Evolutionary conservation across 345 rosid genomes (phyloP), one percentile per base, ranked within the genome.

Genomic region (Euphorbia peplus): DNA sequence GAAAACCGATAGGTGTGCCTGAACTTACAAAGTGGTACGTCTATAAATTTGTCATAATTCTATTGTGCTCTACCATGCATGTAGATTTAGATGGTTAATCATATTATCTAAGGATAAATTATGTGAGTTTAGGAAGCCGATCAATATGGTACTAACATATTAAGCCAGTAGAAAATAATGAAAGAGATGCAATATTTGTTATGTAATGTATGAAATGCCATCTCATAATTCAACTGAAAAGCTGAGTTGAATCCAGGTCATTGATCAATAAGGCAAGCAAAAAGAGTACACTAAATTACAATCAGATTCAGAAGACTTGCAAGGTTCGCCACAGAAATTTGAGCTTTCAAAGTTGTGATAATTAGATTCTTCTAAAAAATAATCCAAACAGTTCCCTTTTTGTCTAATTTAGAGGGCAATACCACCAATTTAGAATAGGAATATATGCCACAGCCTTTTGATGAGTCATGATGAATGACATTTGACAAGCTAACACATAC

Each of bases 241-340:
- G 9, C 42, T 51, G 76, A 82, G 81, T 84, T 80, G 85, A 76
- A 68, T 88, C 87, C 95, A 80, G 77, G 90, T 87, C 92, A 88
- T 77, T 70, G 39, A 75, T 78, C 88, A 84, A n/a, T n/a, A n/a
- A n/a, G n/a, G n/a, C n/a, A n/a, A n/a, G n/a, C n/a, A n/a, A n/a
- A n/a, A n/a, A n/a, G n/a, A n/a, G n/a, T n/a, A n/a, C n/a, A n/a
- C n/a, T 72, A 89, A 81, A 67, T 68, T 70, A 56, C 58, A 26
- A 57, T 75, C 82, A 72, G 76, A 78, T 74, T 70, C 80, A 79
- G 78, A 29, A 60, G 78, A 77, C 78, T 82, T 86, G 80, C 82
- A 76, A 85, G 91, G 87, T 85, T 89, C 86, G 90, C 96, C 96
- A 87, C 92, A 86, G 77, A 89, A 80, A 78, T 73, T 60, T 73